Evolutionary conservation across 495 filamentous ascomycete genomes (phyloP).

Genomic region (Clavariopsis aquatica): DNA sequence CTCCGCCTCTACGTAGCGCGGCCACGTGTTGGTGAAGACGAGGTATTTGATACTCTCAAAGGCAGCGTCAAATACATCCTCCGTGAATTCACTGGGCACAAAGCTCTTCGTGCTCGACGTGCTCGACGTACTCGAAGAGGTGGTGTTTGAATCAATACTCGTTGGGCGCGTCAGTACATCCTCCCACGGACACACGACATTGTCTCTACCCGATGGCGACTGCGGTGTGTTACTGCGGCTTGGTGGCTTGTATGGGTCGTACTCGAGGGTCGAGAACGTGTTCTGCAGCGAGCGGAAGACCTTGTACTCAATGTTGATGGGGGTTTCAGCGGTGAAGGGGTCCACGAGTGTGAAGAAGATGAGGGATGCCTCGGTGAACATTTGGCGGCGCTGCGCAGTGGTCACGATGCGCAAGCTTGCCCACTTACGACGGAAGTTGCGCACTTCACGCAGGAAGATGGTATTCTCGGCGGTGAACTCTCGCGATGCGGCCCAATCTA

Average conservation of each 20-base stretch:
- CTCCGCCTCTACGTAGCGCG: slow-evolving; percentile 37
- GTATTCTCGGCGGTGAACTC: slow-evolving; percentile 47
- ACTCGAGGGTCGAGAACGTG: slow-evolving; percentile 33
- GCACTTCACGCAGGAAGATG: slow-evolving; percentile 43
- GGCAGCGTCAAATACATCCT: slow-evolving; percentile 40
- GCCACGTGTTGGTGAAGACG: slow-evolving; percentile 45
- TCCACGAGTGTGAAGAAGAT: slow-evolving; percentile 44
- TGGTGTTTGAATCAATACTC: slow-evolving; percentile 25
- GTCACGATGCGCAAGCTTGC: slow-evolving; percentile 20
- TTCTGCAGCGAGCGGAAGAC: slow-evolving; percentile 32
- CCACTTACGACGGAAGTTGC: slow-evolving; percentile 43
- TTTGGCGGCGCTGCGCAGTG: slow-evolving; percentile 30
- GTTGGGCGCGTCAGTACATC: slow-evolving; percentile 22
- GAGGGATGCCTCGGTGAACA: slow-evolving; percentile 40
- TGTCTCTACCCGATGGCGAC: slow-evolving; percentile 18
- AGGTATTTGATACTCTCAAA: slow-evolving; percentile 42
- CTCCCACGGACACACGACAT: slow-evolving; percentile 38
- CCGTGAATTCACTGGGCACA: slow-evolving; percentile 35
- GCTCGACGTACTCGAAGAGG: slow-evolving; percentile 20
- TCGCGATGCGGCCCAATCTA: slow-evolving; percentile 37
- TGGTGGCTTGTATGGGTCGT: slow-evolving; percentile 24
- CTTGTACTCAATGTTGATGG: slow-evolving; percentile 44
- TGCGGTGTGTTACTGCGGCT: not conserved
- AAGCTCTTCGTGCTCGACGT: slow-evolving; percentile 14
- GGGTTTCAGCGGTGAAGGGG: slow-evolving; percentile 40